Evolutionary conservation across 2,329 filamentous ascomycete species (phyloP), one percentile per base, ranked within the genome.

Genomic region (Aspergillus fumigatus): DNA sequence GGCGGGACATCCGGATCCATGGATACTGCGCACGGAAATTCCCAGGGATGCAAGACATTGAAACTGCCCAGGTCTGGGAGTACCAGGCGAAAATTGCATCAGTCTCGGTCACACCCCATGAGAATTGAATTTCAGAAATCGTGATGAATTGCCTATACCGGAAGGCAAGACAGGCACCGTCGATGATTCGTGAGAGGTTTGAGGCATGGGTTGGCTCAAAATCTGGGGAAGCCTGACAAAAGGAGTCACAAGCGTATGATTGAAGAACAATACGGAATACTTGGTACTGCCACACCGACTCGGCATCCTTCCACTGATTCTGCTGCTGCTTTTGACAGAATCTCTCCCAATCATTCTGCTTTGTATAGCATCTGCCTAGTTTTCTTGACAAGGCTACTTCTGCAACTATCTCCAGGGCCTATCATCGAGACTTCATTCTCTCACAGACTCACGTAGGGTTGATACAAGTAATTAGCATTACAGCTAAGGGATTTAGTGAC

Each of bases 1-100:
- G 55, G 59, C 58, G 59, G 62, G 58, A 64, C 62, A 53, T 26
- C 25, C 38, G 49, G 55, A 62, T 57, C 62, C 62, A 60, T 61
- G 62, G 62, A 59, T 62, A 51, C 47, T 23, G 27, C 26, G 38
- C 43, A 47, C 59, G 62, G 62, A 60, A 60, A 56, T 57, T 60
- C 52, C 62, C 59, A 62, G 51, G 62, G 56, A 51, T 38, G 50
- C 38, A 26, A 53, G 51, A 58, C 51, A 50, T 54, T 58, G 49
- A 53, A 47, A 59, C 43, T 60, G 54, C 25, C 47, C 29, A 49
- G 51, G 51, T 40, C 41, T n/a, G 49, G 52, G 40, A 47, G 43
- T 14, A 23, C 11, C 19, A 38, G 19, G 43, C 2, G 21, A 25
- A 21, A 14, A 10, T 8, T 47, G 21, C 23, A 23, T 47, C 53